These are phyloP conservation scores for Pseudotulostoma volvatum DNA, from an alignment of 495 filamentous ascomycete species.

Conservation along the genomic window DNA sequence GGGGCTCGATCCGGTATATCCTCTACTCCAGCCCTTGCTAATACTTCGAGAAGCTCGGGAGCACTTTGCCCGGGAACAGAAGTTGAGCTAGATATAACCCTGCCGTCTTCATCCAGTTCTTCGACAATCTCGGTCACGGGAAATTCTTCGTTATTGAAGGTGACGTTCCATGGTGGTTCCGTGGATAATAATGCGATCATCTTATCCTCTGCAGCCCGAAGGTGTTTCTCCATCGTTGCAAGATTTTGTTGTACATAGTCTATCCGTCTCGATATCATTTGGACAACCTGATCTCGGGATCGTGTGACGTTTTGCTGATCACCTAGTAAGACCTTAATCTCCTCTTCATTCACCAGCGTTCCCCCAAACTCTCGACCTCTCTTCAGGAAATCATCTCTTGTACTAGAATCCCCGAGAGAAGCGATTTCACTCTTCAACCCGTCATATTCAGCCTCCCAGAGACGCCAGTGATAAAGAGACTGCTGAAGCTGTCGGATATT, in stretches of 20 bases:
- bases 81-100: conserved; percentile 51
- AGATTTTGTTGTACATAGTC: conserved; percentile 83
- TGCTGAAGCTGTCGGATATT: conserved; percentile 58
- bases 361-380: conserved; percentile 34
- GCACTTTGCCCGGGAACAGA: conserved; percentile 44
- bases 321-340: conserved; percentile 26
- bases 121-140: conserved; percentile 78
- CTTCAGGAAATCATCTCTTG: conserved; percentile 32
- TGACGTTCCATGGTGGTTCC: conserved; percentile 14
- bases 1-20: conserved; percentile 21
- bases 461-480: conserved; percentile 73
- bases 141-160: conserved; percentile 18
- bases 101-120: conserved; percentile 82
- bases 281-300: conserved; percentile 45
- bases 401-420: conserved; percentile 32
- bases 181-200: conserved; percentile 33
- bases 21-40: conserved; percentile 54
- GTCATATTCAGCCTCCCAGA: conserved; percentile 83
- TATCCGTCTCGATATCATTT: conserved; percentile 55
- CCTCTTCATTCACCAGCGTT: conserved; percentile 39
- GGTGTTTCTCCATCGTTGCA: conserved; percentile 41
- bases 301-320: conserved; percentile 15
- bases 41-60: conserved; percentile 43
- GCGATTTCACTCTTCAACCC: conserved; percentile 64
- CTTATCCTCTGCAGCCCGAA: conserved; percentile 51